Percentiles rank a stretch among this genome's conserved stretches.
Evolutionary conservation across 768 basidiomycete genomes (phyloP).

Genomic region (Hygrocybe coccinea): DNA sequence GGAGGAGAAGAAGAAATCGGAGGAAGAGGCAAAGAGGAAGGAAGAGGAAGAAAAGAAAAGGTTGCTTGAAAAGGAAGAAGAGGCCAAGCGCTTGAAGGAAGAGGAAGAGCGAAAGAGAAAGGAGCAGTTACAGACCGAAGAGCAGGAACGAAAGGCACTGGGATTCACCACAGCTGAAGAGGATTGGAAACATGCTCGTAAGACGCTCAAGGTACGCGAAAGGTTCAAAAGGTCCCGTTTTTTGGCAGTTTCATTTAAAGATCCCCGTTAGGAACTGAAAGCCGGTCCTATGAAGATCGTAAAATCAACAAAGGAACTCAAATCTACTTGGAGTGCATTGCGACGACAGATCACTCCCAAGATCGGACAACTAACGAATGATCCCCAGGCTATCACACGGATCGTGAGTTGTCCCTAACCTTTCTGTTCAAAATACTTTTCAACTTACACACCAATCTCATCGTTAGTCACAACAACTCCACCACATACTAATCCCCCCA

Average conservation of each 20-base stretch:
- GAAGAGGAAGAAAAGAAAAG: conserved; percentile 41
- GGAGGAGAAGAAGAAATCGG: conserved; percentile 41
- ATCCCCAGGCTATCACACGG: conserved; percentile 50
- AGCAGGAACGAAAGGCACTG: conserved; percentile 37
- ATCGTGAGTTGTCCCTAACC: conserved; percentile 49
- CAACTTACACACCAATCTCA: background rate
- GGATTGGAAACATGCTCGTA: conserved; percentile 61
- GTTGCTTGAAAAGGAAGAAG: conserved; percentile 37
- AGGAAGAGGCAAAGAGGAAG: conserved; percentile 44
- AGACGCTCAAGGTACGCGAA: conserved; percentile 47
- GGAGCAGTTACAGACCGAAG: conserved; percentile 33
- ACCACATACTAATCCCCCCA: conserved; percentile 31
- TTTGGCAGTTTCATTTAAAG: background rate
- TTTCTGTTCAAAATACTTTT: background rate
- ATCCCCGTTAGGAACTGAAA: conserved; percentile 52
- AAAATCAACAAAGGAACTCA: conserved; percentile 51
- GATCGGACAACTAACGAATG: conserved; percentile 82
- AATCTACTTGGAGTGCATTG: conserved; percentile 58
- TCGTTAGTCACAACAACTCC: conserved; percentile 36
- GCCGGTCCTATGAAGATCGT: conserved; percentile 56
- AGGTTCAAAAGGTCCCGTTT: background rate
- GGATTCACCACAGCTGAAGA: conserved; percentile 54
- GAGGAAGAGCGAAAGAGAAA: conserved; percentile 31
- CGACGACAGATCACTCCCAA: conserved; percentile 81
- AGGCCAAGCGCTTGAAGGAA: conserved; percentile 31